Conservation (phyloP, 73 alveolate species). For the Stentor coeruleus region DNA sequence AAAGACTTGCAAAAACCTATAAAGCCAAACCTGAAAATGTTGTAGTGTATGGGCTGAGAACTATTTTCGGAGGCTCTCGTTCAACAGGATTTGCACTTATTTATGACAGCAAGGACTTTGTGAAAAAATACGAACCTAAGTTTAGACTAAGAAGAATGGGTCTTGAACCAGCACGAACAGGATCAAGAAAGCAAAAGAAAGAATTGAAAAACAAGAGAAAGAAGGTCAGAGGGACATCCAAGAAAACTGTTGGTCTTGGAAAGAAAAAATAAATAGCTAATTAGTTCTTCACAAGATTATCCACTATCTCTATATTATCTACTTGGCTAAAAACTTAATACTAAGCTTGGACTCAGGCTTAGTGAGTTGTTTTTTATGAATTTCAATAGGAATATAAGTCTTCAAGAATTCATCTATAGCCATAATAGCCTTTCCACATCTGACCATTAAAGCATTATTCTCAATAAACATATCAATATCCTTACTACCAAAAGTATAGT, state of each 20-base stretch:
- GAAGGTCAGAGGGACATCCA: slow-evolving; percentile 1
- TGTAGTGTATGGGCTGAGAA: neutral
- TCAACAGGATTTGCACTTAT: neutral
- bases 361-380: neutral
- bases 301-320: too few species aligned
- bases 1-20: neutral
- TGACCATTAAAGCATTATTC: slow-evolving; percentile 13
- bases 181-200: neutral
- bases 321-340: too few species aligned
- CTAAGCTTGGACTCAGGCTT: too few species aligned
- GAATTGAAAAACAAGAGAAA: neutral
- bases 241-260: neutral
- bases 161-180: neutral
- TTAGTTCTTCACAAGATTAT: too few species aligned
- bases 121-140: neutral
- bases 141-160: neutral
- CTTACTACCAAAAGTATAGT: neutral
- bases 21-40: neutral
- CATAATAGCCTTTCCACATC: slow-evolving; percentile 13
- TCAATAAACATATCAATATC: neutral
- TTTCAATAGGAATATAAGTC: slow-evolving; percentile 16
- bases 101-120: neutral
- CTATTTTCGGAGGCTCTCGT: neutral
- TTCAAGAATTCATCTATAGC: neutral
- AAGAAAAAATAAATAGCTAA: neutral